These are phyloP conservation scores for Phytophthora lateralis DNA, from an alignment of 352 stramenopile genomes.

Conservation along the genomic window DNA sequence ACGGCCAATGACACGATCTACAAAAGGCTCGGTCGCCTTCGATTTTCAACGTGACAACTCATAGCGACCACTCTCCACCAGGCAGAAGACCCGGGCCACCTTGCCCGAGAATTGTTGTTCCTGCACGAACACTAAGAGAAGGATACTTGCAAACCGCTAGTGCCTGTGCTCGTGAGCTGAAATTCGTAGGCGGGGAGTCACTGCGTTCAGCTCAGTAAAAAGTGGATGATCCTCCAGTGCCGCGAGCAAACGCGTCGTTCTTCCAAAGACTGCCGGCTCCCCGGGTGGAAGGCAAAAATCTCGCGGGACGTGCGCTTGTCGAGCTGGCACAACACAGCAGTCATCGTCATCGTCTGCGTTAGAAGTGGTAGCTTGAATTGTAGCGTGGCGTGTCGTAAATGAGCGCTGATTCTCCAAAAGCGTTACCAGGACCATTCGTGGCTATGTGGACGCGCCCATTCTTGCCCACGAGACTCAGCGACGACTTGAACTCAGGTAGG, in stretches of 20 bases:
- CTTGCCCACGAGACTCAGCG: conserved; percentile 57
- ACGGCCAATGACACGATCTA: conserved; percentile 75
- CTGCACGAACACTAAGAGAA: conserved; percentile 61
- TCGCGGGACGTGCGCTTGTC: conserved; percentile 60
- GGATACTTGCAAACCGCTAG: conserved; percentile 86
- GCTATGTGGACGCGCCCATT: too few species aligned
- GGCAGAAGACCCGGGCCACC: conserved; percentile 86
- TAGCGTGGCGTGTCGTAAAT: conserved; percentile 86
- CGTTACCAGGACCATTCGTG: conserved; percentile 77
- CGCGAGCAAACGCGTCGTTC: conserved; percentile 81
- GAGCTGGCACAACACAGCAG: conserved; percentile 77
- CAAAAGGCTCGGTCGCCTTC: conserved; percentile 49
- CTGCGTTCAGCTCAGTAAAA: conserved; percentile 75
- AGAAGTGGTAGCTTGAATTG: conserved; percentile 43
- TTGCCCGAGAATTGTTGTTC: conserved; percentile 74
- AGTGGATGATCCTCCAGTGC: conserved; percentile 74
- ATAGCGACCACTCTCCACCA: conserved; percentile 79
- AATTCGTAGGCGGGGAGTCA: too few species aligned
- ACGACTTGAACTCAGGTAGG: conserved; percentile 72
- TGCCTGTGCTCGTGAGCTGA: conserved; percentile 80
- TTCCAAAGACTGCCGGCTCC: conserved; percentile 81
- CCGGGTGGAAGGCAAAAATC: too few species aligned
- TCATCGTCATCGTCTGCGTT: conserved; percentile 20
- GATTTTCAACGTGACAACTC: conserved; percentile 78
- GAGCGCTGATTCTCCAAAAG: conserved; percentile 86